Conservation (phyloP, 2,329 filamentous ascomycete genomes). For the Boeremia exigua region DNA sequence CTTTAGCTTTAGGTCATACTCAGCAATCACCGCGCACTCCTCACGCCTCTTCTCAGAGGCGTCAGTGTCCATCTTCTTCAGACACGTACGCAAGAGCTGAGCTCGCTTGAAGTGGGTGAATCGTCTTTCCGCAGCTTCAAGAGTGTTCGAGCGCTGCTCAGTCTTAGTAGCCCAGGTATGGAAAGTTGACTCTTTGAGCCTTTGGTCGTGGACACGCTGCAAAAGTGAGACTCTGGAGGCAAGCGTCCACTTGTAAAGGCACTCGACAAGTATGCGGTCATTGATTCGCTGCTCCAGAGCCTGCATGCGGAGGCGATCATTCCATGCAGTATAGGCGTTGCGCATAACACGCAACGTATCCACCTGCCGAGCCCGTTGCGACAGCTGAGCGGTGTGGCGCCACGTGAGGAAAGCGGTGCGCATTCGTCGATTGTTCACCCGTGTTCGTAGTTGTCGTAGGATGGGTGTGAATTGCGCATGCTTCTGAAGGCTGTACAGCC, state of each 20-base stretch:
- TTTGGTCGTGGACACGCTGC: constrained; percentile 44
- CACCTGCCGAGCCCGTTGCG: constrained; percentile 56
- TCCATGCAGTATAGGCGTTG: constrained; percentile 67
- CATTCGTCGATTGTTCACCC: constrained; percentile 54
- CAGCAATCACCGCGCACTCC: constrained; percentile 48
- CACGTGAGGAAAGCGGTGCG: constrained; percentile 58
- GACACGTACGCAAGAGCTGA: constrained; percentile 33
- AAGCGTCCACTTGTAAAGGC: constrained; percentile 68
- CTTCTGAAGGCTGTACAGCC: constrained; percentile 38
- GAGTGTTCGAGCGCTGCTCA: constrained; percentile 32
- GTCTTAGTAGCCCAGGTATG: constrained; percentile 39
- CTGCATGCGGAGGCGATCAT: constrained; percentile 63
- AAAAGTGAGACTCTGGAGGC: constrained; percentile 53
- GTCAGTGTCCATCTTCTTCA: constrained; percentile 37
- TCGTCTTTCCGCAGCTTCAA: constrained; percentile 38
- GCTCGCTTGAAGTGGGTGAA: constrained; percentile 41
- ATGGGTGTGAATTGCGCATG: constrained; percentile 52
- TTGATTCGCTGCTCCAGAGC: constrained; percentile 61
- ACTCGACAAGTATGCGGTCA: constrained; percentile 61
- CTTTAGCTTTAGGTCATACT: constrained; percentile 51
- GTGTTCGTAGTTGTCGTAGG: constrained; percentile 52
- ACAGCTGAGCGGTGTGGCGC: constrained; percentile 51
- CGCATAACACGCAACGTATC: constrained; percentile 61
- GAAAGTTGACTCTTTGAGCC: constrained; percentile 37
- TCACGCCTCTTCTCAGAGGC: constrained; percentile 34